These are phyloP conservation scores for Zymoseptoria crescenta DNA, from an alignment of 2,329 filamentous ascomycete genomes.

Conservation along the genomic window DNA sequence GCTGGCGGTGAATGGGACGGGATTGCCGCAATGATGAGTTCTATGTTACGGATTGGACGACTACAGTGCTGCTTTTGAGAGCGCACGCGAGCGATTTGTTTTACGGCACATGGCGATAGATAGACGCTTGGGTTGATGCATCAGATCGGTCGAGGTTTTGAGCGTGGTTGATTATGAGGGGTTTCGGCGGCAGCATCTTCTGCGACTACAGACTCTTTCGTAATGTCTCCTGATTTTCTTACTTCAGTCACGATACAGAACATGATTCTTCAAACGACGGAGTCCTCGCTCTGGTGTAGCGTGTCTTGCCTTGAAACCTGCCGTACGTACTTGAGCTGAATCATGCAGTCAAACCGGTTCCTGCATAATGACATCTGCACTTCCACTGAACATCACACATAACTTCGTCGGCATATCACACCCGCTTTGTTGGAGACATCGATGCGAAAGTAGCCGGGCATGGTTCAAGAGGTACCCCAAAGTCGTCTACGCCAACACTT, in stretches of 20 bases:
- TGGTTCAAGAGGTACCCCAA: too few relatives aligned
- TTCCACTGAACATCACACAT: background rate
- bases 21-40: conserved; percentile 8
- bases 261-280: too few relatives aligned
- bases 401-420: background rate
- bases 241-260: too few relatives aligned
- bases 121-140: background rate
- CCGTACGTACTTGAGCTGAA: background rate
- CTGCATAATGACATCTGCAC: background rate
- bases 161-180: background rate
- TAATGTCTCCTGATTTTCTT: too few relatives aligned
- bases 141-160: background rate
- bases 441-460: too few relatives aligned
- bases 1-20: conserved; percentile 29
- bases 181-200: too few relatives aligned
- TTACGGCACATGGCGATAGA: background rate
- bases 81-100: background rate
- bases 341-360: background rate
- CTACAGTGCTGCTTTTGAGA: background rate
- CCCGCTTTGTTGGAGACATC: too few relatives aligned
- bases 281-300: too few relatives aligned
- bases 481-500: too few relatives aligned
- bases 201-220: background rate
- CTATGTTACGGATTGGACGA: background rate
- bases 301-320: background rate